Percentiles rank a stretch among this genome's conserved stretches.
Conservation (phyloP, 2,329 filamentous ascomycete species). For the Neocatenulostroma microsporum region DNA sequence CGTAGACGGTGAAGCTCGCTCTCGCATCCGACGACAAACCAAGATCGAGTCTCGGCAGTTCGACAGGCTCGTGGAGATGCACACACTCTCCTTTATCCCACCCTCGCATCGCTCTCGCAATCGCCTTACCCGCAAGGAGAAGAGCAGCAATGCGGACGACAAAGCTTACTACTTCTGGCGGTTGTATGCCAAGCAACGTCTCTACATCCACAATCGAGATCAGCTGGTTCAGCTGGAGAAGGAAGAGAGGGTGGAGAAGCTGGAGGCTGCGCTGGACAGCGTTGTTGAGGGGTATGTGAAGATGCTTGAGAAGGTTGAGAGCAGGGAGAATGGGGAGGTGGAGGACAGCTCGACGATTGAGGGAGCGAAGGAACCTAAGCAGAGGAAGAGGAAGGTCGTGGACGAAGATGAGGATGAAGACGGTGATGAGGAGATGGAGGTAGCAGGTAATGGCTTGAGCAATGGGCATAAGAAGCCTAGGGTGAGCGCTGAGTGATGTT, state of each 20-base stretch:
- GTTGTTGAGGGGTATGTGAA: conserved; percentile 68
- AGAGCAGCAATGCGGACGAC: conserved; percentile 49
- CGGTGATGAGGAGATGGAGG: conserved; percentile 4
- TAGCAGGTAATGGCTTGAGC: too few species aligned
- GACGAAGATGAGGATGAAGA: conserved; percentile 6
- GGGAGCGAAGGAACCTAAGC: not conserved
- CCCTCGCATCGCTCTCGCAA: conserved; percentile 40
- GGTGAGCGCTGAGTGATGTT: too few species aligned
- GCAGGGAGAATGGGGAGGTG: not conserved
- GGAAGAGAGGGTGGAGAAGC: conserved; percentile 60
- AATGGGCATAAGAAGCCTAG: too few species aligned
- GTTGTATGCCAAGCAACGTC: conserved; percentile 65
- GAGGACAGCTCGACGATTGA: not conserved
- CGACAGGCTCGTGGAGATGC: conserved; percentile 65
- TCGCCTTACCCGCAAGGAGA: conserved; percentile 38
- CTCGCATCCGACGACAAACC: conserved; percentile 50
- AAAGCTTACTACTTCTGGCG: conserved; percentile 64
- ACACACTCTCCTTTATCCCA: conserved; percentile 54
- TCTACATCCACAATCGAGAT: conserved; percentile 69
- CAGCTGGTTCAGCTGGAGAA: conserved; percentile 61
- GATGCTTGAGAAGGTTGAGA: conserved; percentile 47
- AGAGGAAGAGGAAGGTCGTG: conserved; percentile 8
- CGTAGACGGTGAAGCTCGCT: conserved; percentile 47
- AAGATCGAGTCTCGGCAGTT: conserved; percentile 77
- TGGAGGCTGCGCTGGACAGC: conserved; percentile 59